Percentiles rank a stretch among this genome's conserved stretches.
These are phyloP conservation scores for Phytophthora sp. DNA, from an alignment of 352 stramenopile species.

Conservation along the genomic window DNA sequence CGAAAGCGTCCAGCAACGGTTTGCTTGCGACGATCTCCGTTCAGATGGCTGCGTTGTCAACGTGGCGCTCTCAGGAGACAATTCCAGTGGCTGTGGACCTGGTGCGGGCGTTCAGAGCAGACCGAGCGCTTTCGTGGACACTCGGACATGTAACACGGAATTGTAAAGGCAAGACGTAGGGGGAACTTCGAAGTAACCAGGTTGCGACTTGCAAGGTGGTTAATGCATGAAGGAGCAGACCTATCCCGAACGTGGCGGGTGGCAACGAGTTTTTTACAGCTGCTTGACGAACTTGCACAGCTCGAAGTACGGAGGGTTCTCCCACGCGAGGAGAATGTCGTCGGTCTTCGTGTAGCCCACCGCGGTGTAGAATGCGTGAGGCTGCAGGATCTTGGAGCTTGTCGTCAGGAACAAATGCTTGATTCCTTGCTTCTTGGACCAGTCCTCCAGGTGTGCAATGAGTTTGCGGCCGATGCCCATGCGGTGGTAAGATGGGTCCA, in stretches of 20 bases:
- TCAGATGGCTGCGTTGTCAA: constrained; percentile 11
- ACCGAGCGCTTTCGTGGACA: not conserved
- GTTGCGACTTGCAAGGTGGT: constrained; percentile 2
- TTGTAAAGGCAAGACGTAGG: constrained; percentile 18
- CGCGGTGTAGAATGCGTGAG: constrained; percentile 24
- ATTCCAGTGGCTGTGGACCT: too few species aligned
- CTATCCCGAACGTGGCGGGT: not conserved
- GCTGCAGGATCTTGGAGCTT: constrained; percentile 6
- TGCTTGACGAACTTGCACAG: constrained; percentile 24
- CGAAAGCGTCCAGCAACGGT: not conserved
- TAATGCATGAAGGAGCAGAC: not conserved
- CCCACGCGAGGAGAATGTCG: constrained; percentile 11
- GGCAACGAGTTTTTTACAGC: too few species aligned
- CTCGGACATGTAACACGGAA: not conserved
- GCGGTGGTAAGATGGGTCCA: constrained; percentile 28
- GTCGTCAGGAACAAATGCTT: constrained; percentile 31
- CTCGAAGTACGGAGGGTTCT: constrained; percentile 23
- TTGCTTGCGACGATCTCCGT: not conserved
- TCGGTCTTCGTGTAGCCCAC: constrained; percentile 22
- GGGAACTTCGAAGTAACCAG: constrained; percentile 14
- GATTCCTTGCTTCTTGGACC: constrained; percentile 18
- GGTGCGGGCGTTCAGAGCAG: not conserved
- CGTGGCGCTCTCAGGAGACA: not conserved
- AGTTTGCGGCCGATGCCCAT: constrained; percentile 29
- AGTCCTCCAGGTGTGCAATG: constrained; percentile 16